Evolutionary conservation across 106 monocot genomes (phyloP), one percentile per base, ranked within the genome.

Genomic region (Apostasia shenzhenica): DNA sequence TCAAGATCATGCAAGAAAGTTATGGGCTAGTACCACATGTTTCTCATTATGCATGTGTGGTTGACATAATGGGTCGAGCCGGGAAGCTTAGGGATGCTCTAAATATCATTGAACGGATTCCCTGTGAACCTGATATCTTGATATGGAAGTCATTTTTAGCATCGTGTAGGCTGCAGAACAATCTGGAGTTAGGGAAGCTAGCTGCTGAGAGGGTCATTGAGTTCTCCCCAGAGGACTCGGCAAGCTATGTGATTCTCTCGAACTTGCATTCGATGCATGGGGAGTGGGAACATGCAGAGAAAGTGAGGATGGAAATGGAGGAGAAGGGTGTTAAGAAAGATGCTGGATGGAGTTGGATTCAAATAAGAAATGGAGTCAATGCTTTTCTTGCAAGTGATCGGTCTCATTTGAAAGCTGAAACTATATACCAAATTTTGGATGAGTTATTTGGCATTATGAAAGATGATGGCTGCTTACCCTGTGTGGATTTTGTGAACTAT

Each of bases 341-440:
- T 14, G 78, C 88, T 39, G 91, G 80, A 43, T 78, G 78, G 76
- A 92, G 92, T 78, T 85, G 85, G 83, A 88, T 92, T 69, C 78
- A 92, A 77, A 11, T 83, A 5, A 76, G 70, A 41, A 72, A 44
- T 53, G 75, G 73, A 55, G 71, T 88, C n/a, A 76, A 85, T 72
- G 14, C 61, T 53, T 92, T 88, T 57, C 67, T 68, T 58, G 85
- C 85, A 26, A 59, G 76, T 14, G 77, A 80, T 69, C 57, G 5
- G 2, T 77, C 77, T 73, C 93, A 93, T 78, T 70, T 45, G 9
- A 54, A 74, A 63, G 43, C 64, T 48, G 77, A 63, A 57, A 58
- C 44, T 1, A 65, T 93, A 12, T 89, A 84, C 67, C 48, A 68
- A 69, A 79, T 63, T 11, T 75, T 93, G 68, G 71, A 70, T 6